Evolutionary conservation across 2,329 filamentous ascomycete genomes (phyloP).

Genomic region (Hirsutella thompsonii): DNA sequence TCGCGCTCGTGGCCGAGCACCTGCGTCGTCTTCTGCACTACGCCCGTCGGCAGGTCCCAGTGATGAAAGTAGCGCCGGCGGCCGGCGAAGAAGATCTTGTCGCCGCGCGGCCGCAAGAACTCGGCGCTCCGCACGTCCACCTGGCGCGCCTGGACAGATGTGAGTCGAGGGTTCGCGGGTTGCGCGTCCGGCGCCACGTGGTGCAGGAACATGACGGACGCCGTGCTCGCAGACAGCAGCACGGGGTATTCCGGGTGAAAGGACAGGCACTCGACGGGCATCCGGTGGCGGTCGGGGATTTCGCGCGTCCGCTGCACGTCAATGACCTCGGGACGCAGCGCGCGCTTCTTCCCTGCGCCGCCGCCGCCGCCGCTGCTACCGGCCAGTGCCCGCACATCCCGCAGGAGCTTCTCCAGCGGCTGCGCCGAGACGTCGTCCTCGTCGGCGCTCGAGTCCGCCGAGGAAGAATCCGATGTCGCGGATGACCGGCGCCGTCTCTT

Average conservation of each 20-base stretch:
- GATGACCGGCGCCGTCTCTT: slow-evolving; percentile 41
- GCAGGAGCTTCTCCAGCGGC: slow-evolving; percentile 69
- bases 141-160: slow-evolving; percentile 72
- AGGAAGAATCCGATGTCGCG: slow-evolving; percentile 34
- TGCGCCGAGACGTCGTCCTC: slow-evolving; percentile 54
- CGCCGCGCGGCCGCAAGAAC: slow-evolving; percentile 61
- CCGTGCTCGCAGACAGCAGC: slow-evolving; percentile 76
- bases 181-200: slow-evolving; percentile 68
- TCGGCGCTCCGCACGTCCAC: slow-evolving; percentile 76
- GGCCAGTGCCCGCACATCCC: slow-evolving; percentile 57
- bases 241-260: slow-evolving; percentile 88
- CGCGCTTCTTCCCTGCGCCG: slow-evolving; percentile 45
- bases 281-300: slow-evolving; percentile 65
- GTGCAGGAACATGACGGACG: slow-evolving; percentile 77
- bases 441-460: slow-evolving; percentile 40
- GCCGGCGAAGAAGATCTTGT: slow-evolving; percentile 78
- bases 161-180: slow-evolving; percentile 78
- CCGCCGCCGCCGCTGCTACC: too few relatives aligned
- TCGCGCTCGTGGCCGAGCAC: slow-evolving; percentile 66
- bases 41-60: slow-evolving; percentile 77
- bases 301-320: slow-evolving; percentile 85
- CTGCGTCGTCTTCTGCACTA: slow-evolving; percentile 69
- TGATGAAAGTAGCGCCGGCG: slow-evolving; percentile 85
- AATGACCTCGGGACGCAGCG: slow-evolving; percentile 73
- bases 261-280: slow-evolving; percentile 67